phyloP scores from a whole-genome alignment of 2,329 filamentous ascomycete species.

The Aspergillus sp. region DNA sequence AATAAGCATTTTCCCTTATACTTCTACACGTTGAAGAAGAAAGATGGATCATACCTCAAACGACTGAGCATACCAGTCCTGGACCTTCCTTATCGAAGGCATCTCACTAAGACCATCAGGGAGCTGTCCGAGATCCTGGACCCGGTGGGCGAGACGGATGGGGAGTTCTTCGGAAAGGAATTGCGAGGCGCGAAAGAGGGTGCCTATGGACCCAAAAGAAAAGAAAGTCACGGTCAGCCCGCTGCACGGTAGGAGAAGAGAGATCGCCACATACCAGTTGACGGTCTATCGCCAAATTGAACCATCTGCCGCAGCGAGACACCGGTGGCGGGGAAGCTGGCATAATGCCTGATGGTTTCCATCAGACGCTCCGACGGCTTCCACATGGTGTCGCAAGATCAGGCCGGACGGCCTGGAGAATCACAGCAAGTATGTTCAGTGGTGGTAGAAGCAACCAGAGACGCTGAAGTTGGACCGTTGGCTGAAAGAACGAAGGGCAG shows the following conservation, averaged over 20 bases:
- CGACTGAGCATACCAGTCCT: conserved; percentile 98
- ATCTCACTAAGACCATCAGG: conserved; percentile 96
- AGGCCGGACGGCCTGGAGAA: conserved; percentile 22
- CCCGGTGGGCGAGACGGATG: conserved; percentile 90
- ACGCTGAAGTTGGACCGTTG: too few species aligned
- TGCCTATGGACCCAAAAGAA: conserved; percentile 50
- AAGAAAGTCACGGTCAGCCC: neutral
- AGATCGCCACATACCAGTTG: conserved; percentile 55
- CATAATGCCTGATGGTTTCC: conserved; percentile 96
- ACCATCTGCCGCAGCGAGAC: conserved; percentile 98
- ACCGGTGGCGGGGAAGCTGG: conserved; percentile 91
- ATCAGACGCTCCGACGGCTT: conserved; percentile 83
- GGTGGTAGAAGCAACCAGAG: neutral
- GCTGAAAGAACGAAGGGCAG: conserved; percentile 6
- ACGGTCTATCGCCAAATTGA: conserved; percentile 91
- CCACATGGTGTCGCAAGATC: conserved; percentile 60
- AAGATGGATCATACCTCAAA: conserved; percentile 66
- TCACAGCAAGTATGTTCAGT: neutral
- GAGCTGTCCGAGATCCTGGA: conserved; percentile 83
- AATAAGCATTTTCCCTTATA: conserved; percentile 13
- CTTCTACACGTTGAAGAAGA: conserved; percentile 4
- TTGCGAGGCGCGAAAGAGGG: conserved; percentile 92
- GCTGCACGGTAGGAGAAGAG: neutral
- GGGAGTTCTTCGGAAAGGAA: conserved; percentile 97
- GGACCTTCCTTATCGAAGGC: conserved; percentile 89